A percentile compares a stretch with the other conserved stretches of the same genome.
phyloP scores from a whole-genome alignment of 1,284 basidiomycete species.

The Leccinum subspadiceum region DNA sequence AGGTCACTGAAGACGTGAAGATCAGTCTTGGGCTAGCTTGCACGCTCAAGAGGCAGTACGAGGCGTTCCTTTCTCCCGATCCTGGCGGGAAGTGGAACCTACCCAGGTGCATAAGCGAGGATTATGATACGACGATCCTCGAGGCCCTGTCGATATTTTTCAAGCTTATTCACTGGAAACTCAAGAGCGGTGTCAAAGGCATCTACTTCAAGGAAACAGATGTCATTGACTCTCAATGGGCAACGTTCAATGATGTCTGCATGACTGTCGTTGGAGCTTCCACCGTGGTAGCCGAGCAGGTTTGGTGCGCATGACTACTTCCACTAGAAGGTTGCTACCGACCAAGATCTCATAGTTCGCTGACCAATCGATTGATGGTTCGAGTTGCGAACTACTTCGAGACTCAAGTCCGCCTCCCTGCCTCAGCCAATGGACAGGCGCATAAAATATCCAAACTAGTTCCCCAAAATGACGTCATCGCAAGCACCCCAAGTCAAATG shows the following conservation, averaged over 20 bases:
- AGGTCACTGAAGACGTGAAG: constrained; percentile 93
- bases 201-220: constrained; percentile 98
- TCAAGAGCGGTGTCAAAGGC: constrained; percentile 89
- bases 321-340: not conserved
- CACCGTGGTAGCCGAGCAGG: constrained; percentile 88
- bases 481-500: constrained; percentile 46
- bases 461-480: constrained; percentile 31
- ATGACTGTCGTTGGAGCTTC: constrained; percentile 89
- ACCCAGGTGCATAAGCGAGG: constrained; percentile 82
- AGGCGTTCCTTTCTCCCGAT: constrained; percentile 85
- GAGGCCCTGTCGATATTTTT: constrained; percentile 92
- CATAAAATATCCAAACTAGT: constrained; percentile 23
- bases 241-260: constrained; percentile 92
- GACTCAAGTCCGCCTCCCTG: constrained; percentile 83
- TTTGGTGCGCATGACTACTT: constrained; percentile 61
- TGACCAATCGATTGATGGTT: constrained; percentile 89
- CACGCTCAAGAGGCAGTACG: constrained; percentile 92
- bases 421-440: constrained; percentile 21
- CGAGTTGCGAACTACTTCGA: constrained; percentile 94
- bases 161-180: constrained; percentile 91
- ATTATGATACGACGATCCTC: constrained; percentile 89
- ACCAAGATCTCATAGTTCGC: constrained; percentile 48
- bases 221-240: constrained; percentile 94
- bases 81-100: constrained; percentile 86
- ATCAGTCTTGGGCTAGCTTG: constrained; percentile 92